phyloP scores from a whole-genome alignment of 768 basidiomycete species.

The Cystobasidium onofrii region DNA sequence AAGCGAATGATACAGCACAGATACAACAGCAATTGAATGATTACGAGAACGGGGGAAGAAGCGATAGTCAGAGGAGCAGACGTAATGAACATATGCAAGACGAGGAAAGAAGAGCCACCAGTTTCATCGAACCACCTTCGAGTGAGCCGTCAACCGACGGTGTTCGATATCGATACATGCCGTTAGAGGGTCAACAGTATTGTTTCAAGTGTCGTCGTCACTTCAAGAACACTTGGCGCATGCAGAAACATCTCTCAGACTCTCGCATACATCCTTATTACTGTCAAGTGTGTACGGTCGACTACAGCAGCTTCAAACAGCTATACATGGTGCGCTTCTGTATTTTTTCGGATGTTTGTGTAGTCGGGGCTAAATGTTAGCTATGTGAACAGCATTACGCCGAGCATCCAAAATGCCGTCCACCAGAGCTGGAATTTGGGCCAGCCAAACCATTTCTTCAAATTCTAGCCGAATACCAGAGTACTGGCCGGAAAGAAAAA shows the following conservation, averaged over 20 bases:
- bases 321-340: conserved; percentile 10
- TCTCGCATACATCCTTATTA: conserved; percentile 1
- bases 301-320: background rate
- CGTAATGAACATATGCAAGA: too few relatives aligned
- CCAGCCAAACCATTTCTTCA: conserved; percentile 5
- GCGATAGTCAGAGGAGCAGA: too few relatives aligned
- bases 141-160: too few relatives aligned
- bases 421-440: conserved; percentile 16
- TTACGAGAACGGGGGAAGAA: too few relatives aligned
- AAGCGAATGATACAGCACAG: too few relatives aligned
- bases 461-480: conserved; percentile 11
- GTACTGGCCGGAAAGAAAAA: background rate
- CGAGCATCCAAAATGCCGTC: background rate
- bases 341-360: background rate
- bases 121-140: too few relatives aligned
- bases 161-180: background rate
- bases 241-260: background rate
- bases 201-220: conserved; percentile 5
- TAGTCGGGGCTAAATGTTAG: background rate
- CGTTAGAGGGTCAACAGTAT: background rate
- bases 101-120: too few relatives aligned
- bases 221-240: background rate
- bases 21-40: too few relatives aligned
- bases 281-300: background rate
- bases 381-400: conserved; percentile 2